phyloP scores from a whole-genome alignment of 257 asterid species.

The Solanum chmielewskii region DNA sequence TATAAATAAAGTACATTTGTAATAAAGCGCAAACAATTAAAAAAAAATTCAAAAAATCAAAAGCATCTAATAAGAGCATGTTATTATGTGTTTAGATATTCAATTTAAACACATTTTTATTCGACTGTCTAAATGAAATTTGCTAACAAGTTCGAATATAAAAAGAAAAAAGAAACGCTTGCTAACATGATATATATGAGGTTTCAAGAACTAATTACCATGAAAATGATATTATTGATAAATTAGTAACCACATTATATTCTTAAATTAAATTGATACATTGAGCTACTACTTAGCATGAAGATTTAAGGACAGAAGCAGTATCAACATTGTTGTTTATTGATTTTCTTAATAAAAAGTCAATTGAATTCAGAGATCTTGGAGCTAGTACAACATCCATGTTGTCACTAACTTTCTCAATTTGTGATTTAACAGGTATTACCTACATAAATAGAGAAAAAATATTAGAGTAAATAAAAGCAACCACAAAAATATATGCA shows the following conservation, averaged over 20 bases:
- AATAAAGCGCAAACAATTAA: background rate
- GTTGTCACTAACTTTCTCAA: conserved; percentile 28
- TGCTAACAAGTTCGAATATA: background rate
- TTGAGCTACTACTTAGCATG: background rate
- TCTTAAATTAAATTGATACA: background rate
- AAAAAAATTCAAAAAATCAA: no score
- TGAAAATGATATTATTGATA: background rate
- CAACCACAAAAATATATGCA: background rate
- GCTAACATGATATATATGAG: background rate
- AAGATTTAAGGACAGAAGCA: conserved; percentile 8
- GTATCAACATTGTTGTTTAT: background rate
- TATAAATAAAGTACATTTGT: background rate
- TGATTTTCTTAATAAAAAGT: conserved; percentile 35
- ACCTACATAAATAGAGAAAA: conserved; percentile 34
- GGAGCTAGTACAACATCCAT: conserved; percentile 47
- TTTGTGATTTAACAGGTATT: conserved; percentile 25
- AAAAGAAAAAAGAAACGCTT: background rate
- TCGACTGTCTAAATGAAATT: background rate
- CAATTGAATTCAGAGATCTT: conserved; percentile 50
- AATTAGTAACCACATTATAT: background rate
- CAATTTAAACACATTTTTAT: background rate
- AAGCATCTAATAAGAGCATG: background rate
- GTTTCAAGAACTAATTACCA: background rate
- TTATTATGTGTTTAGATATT: background rate
- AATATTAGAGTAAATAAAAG: background rate